A percentile compares a stretch with the other conserved stretches of the same genome.
phyloP scores from a whole-genome alignment of 2,329 filamentous ascomycete genomes.

The Fusarium luffae region DNA sequence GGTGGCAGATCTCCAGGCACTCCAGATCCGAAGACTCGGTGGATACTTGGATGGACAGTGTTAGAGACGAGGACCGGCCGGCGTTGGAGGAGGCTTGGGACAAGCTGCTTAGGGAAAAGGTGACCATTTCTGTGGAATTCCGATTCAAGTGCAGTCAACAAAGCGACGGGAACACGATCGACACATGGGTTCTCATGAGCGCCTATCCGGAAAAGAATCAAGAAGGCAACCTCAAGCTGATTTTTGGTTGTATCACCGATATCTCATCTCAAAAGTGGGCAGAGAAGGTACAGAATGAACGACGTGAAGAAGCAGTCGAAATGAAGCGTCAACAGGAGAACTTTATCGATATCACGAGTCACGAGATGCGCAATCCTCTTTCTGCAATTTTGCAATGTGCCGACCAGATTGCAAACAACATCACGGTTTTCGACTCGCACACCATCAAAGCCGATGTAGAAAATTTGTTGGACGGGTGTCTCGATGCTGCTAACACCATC shows the following conservation, averaged over 20 bases:
- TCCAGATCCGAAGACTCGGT: constrained; percentile 67
- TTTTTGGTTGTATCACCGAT: constrained; percentile 85
- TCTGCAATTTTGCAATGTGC: constrained; percentile 80
- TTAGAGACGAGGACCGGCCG: constrained; percentile 72
- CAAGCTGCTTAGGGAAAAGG: constrained; percentile 68
- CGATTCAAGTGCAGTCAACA: constrained; percentile 77
- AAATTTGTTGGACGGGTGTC: constrained; percentile 63
- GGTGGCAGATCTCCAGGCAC: constrained; percentile 76
- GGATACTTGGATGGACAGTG: constrained; percentile 77
- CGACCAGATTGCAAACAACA: constrained; percentile 72
- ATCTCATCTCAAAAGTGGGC: constrained; percentile 89
- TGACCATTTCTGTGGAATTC: constrained; percentile 76
- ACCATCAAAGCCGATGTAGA: constrained; percentile 58
- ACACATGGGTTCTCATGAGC: constrained; percentile 82
- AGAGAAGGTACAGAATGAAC: constrained; percentile 80
- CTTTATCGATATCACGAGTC: constrained; percentile 79
- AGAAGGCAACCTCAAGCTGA: constrained; percentile 74
- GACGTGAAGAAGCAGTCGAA: constrained; percentile 83
- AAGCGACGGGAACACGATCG: constrained; percentile 67
- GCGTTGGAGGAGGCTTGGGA: constrained; percentile 71
- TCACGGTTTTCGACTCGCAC: constrained; percentile 56
- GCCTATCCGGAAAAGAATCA: constrained; percentile 77
- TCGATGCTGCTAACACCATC: constrained; percentile 85
- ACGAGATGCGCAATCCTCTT: constrained; percentile 82
- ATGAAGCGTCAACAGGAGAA: constrained; percentile 79